Conservation (phyloP, 2,329 filamentous ascomycete species). For the Pseudogymnoascus sp. region DNA sequence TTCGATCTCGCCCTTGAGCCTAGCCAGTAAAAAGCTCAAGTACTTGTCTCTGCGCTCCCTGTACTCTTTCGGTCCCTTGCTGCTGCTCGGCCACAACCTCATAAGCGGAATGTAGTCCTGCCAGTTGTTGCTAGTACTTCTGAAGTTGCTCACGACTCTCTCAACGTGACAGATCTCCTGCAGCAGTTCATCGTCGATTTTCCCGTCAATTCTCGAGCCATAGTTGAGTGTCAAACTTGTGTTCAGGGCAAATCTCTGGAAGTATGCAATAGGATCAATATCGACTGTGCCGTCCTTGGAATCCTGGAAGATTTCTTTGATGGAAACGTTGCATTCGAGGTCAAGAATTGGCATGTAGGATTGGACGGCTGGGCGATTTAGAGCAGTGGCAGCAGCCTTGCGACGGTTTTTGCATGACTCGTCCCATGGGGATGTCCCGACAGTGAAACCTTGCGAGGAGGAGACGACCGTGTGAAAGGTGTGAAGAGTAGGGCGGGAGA, state of each 20-base stretch:
- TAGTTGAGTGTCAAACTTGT: constrained; percentile 74
- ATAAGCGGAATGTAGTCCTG: constrained; percentile 77
- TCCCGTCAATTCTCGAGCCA: constrained; percentile 66
- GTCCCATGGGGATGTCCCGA: constrained; percentile 78
- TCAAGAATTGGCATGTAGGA: constrained; percentile 79
- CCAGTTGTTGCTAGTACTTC: constrained; percentile 76
- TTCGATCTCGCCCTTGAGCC: constrained; percentile 53
- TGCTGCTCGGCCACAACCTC: constrained; percentile 56
- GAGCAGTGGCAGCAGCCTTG: constrained; percentile 70
- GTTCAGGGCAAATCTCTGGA: constrained; percentile 70
- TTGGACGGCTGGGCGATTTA: constrained; percentile 69
- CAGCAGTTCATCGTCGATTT: constrained; percentile 59
- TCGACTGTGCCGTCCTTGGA: constrained; percentile 54
- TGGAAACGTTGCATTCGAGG: constrained; percentile 63
- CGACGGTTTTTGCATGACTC: constrained; percentile 70
- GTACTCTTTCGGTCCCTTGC: constrained; percentile 56
- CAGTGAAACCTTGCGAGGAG: constrained; percentile 70
- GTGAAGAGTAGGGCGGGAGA: constrained; percentile 70
- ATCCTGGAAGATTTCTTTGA: constrained; percentile 64
- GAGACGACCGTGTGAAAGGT: constrained; percentile 78
- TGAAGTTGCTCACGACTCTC: constrained; percentile 65
- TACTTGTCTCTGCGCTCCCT: constrained; percentile 62
- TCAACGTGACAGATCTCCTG: constrained; percentile 71
- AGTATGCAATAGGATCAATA: constrained; percentile 65
- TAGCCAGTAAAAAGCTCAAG: constrained; percentile 50